Evolutionary conservation across 2,329 filamentous ascomycete species (phyloP), one percentile per base, ranked within the genome.

Genomic region (Fusarium denticulatum): DNA sequence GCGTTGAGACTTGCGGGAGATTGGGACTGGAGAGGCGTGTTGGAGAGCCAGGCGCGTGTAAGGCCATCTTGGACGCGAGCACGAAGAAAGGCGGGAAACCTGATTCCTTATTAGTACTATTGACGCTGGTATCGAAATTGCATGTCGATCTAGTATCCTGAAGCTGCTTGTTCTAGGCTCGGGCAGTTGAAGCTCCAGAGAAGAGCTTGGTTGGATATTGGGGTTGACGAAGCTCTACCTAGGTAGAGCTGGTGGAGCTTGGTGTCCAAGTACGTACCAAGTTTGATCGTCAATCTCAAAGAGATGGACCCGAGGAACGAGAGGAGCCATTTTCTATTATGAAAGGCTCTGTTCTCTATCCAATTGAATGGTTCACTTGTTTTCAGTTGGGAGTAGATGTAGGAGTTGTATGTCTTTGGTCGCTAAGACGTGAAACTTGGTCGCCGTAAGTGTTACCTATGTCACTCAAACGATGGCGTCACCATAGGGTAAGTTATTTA

Each of bases 241-340:
- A 58, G 39, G n/a, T 43, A 20, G 42, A 60, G 45, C 45, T 45
- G 34, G 56, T 40, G 47, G 45, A 69, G 66, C 56, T 59, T 46
- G 60, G 36, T n/a, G 14, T n/a, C 36, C 50, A 37, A 52, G 36
- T 64, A 72, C 82, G 64, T 83, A 92, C 91, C 91, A 93, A 62
- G 87, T 75, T 80, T 91, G 89, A 77, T 93, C 91, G 73, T 90
- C 87, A 70, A 93, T 90, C 84, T 93, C 91, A 72, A 90, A 90
- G 74, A 92, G 86, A 79, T 92, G 89, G 80, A 91, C 83, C 14
- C 89, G 87, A 13, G 88, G 89, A 62, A 89, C 80, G 43, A 87
- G 82, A 55, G 88, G 85, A 46, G 86, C 82, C 84, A 87, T 88
- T 53, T 45, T 10, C 22, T 9, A 37, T 49, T 42, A 9, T 40